Conservation (phyloP, 2,329 filamentous ascomycete genomes). For the Colletotrichum plurivorum region DNA sequence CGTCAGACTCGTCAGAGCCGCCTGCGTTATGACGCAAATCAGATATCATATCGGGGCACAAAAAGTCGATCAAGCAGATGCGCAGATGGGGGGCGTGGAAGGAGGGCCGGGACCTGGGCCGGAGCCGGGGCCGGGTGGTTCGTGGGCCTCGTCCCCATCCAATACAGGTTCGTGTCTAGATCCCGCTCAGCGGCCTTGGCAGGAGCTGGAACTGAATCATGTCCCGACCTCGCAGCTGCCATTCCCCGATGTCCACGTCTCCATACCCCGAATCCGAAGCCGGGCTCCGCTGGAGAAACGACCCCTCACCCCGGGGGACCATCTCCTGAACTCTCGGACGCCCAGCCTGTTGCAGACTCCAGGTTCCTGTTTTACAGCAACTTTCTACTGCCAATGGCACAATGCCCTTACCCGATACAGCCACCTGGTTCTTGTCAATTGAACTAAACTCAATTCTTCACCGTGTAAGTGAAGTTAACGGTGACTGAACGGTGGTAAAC, state of each 20-base stretch:
- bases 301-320: not conserved
- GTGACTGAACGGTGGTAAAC: conserved; percentile 1
- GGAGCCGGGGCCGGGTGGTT: not conserved
- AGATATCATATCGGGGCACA: conserved; percentile 26
- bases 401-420: conserved; percentile 1
- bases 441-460: conserved; percentile 22
- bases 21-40: conserved; percentile 32
- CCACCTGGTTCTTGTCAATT: not conserved
- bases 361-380: not conserved
- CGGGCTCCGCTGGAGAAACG: not conserved
- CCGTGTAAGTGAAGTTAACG: conserved; percentile 15
- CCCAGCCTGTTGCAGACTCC: not conserved
- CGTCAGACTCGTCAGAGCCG: conserved; percentile 21
- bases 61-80: conserved; percentile 18
- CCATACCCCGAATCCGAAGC: conserved; percentile 8
- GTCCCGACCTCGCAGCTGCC: conserved; percentile 18
- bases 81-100: not conserved
- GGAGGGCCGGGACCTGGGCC: too few relatives aligned
- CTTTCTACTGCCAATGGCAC: not conserved
- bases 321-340: not conserved
- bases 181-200: conserved; percentile 16
- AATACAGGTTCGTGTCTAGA: conserved; percentile 21
- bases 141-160: conserved; percentile 3
- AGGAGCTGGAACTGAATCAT: conserved; percentile 33
- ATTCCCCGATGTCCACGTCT: not conserved